A percentile compares a stretch with the other conserved stretches of the same genome.
Evolutionary conservation across 306 rosid species (phyloP).

Genomic region (Hylodesmum podocarpum): DNA sequence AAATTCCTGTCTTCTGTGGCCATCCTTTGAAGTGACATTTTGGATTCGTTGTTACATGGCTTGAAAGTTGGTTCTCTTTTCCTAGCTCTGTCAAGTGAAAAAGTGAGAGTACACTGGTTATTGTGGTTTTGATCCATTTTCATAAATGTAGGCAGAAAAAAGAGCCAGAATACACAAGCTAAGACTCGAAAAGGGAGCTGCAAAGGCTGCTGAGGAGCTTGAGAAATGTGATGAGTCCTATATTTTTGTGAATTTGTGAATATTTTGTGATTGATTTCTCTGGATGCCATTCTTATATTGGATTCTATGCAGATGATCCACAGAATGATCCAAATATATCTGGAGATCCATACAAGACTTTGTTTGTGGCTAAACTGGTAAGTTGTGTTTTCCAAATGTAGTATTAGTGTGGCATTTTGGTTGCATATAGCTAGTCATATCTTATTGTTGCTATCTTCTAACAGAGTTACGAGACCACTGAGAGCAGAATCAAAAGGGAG

Average conservation of each 20-base stretch:
- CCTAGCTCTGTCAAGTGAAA: not conserved
- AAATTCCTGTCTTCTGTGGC: not conserved
- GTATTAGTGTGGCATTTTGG: not conserved
- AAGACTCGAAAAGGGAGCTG: conserved; percentile 89
- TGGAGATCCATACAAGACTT: conserved; percentile 97
- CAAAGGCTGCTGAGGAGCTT: conserved; percentile 87
- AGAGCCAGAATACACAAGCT: conserved; percentile 83
- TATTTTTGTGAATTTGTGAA: not conserved
- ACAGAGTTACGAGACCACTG: conserved; percentile 96
- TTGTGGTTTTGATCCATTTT: conserved; percentile 25
- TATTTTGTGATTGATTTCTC: conserved; percentile 10
- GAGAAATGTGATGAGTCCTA: conserved; percentile 69
- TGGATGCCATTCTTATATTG: conserved; percentile 16
- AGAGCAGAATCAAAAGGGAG: conserved; percentile 99
- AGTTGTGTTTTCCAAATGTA: conserved; percentile 34
- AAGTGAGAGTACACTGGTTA: not conserved
- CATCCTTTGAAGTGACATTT: not conserved
- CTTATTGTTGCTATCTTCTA: conserved; percentile 18
- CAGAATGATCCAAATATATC: conserved; percentile 70
- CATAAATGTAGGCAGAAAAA: conserved; percentile 58
- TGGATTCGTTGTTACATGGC: not conserved
- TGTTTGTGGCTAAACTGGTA: conserved; percentile 92
- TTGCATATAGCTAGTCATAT: not conserved
- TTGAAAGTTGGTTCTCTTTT: not conserved
- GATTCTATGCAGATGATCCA: conserved; percentile 72